Conservation (phyloP, 805 yeast genomes). For the Yamadazyma paraphyllophila region DNA sequence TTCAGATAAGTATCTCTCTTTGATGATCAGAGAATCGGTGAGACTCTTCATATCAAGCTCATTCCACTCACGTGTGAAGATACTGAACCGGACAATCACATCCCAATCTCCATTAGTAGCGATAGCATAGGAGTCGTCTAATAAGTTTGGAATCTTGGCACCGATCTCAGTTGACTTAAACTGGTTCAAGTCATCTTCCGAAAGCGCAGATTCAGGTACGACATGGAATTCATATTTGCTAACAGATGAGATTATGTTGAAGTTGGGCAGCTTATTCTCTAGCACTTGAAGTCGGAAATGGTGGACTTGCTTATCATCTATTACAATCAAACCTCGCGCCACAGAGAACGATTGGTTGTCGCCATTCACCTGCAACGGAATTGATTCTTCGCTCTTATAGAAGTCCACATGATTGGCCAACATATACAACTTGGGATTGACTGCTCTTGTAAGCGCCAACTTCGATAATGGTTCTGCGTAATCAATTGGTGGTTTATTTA, state of each 20-base stretch:
- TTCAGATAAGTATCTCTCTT: conserved; percentile 46
- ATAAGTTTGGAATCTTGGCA: conserved; percentile 7
- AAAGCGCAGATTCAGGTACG: conserved; percentile 20
- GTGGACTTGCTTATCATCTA: conserved; percentile 14
- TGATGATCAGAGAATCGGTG: conserved; percentile 50
- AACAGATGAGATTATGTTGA: conserved; percentile 9
- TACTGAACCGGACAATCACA: conserved; percentile 48
- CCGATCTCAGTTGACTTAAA: conserved; percentile 14
- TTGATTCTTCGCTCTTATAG: conserved; percentile 24
- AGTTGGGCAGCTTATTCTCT: conserved; percentile 22
- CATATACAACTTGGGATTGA: conserved; percentile 22
- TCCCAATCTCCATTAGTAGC: conserved; percentile 20
- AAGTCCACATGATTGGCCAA: conserved; percentile 35
- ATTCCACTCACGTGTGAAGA: conserved; percentile 44
- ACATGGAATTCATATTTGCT: conserved; percentile 40
- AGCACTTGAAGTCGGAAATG: conserved; percentile 34
- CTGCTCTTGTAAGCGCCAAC: conserved; percentile 10
- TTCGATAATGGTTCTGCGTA: conserved; percentile 28
- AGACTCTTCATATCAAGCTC: conserved; percentile 43
- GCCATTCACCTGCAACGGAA: conserved; percentile 16
- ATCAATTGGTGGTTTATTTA: conserved; percentile 32
- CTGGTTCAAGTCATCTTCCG: conserved; percentile 27
- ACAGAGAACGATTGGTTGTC: conserved; percentile 20
- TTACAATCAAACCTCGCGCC: conserved; percentile 33
- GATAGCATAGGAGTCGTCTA: conserved; percentile 37